phyloP scores from a whole-genome alignment of 2,329 filamentous ascomycete genomes.

The Sarocladium strictum region DNA sequence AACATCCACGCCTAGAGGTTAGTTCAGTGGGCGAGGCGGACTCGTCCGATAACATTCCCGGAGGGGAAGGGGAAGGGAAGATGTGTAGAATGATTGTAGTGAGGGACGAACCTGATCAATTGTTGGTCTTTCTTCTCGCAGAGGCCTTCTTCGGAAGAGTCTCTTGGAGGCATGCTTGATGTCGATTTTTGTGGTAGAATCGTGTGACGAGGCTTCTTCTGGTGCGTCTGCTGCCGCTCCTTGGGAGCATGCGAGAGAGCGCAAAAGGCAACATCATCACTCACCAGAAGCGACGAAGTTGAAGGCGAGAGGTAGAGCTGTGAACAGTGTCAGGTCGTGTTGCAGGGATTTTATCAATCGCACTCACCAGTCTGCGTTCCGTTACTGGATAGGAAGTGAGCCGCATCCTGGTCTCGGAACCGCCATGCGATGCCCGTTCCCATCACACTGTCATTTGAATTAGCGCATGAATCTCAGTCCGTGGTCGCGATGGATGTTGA shows the following conservation, averaged over 20 bases:
- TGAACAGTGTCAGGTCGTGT: constrained; percentile 23
- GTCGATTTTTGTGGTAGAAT: constrained; percentile 49
- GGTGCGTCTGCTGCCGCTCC: constrained; percentile 15
- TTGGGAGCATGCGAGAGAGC: constrained; percentile 8
- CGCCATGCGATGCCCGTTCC: constrained; percentile 55
- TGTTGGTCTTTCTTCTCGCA: neutral
- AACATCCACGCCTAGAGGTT: constrained; percentile 10
- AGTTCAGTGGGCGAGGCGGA: constrained; percentile 11
- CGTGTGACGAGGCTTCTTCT: constrained; percentile 26
- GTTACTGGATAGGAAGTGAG: constrained; percentile 69
- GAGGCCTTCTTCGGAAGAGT: neutral
- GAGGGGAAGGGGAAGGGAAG: neutral
- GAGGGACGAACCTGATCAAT: neutral
- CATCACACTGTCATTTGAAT: constrained; percentile 42
- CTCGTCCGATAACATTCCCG: constrained; percentile 3
- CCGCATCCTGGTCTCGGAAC: constrained; percentile 58
- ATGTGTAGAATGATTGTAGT: neutral
- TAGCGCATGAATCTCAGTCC: neutral
- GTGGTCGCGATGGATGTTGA: too few relatives aligned
- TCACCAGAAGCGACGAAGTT: constrained; percentile 92
- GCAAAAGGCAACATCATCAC: constrained; percentile 43
- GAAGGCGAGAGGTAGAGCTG: constrained; percentile 73
- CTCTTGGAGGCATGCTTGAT: neutral
- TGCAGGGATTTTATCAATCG: neutral
- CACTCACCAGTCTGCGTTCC: constrained; percentile 76